Base-by-base conservation (phyloP, 257 asterid species). In the Solanum tacnaense region DNA sequence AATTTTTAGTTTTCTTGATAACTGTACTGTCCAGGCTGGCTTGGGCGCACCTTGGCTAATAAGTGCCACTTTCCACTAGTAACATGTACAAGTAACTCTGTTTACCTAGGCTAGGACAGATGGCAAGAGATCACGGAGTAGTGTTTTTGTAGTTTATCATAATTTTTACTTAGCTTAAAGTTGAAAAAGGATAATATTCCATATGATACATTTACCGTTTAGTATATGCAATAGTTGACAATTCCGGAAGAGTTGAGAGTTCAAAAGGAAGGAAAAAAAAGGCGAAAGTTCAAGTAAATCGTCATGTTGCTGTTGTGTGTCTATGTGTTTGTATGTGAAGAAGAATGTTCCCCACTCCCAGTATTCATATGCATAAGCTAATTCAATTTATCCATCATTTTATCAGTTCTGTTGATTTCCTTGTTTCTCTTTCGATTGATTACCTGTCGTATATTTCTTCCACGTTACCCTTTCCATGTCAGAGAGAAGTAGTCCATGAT, bases 51-150 rank as follows among this genome's bases (percentile, higher is more conserved):
- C 74, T 13, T 9, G 21, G 16, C 36, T 27, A 68, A 68, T 68
- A 29, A 5, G 1, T 68, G 36, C 2, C 35, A 68, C 11, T 3
- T 68, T 1, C 10, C 35, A 68, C 5, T 15, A 13, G 75, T 29
- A 68, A 27, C 5, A 68, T 18, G 10, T 56, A 18, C 62, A 6
- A 32, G 36, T 29, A 68, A 29, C 36, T 68, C 5, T 29, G 16
- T 68, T 2, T 0, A 52, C 0, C 36, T 3, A 27, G 21, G 36
- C 0, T 27, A 25, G 10, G 9, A 67, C 0, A 27, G 4, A 67
- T 67, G 35, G 1, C 1, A 52, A 27, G 21, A 68, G 6, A 68
- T 13, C 23, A 68, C 36, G 3, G 46, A 41, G 46, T 68, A 68
- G 23, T 68, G 36, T 29, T 68, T 29, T 27, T 29, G 9, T 38